phyloP scores from a whole-genome alignment of 352 stramenopile genomes.

The Phytopythium delawarense region DNA sequence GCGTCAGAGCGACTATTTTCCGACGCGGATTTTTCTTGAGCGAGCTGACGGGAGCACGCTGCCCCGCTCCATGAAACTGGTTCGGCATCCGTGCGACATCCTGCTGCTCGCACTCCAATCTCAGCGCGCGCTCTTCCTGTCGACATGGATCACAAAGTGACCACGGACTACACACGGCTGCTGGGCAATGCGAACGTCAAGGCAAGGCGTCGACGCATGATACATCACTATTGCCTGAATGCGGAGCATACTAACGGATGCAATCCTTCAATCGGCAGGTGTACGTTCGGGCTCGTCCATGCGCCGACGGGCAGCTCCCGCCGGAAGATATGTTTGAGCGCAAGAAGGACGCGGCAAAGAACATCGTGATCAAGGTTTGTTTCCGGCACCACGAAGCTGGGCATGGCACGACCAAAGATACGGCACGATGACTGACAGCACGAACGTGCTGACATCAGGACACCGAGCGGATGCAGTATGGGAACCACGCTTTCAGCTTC shows the following conservation, averaged over 20 bases:
- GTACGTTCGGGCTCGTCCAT: conserved; percentile 76
- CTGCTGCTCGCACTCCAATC: background rate
- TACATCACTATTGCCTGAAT: background rate
- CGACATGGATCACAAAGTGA: conserved; percentile 83
- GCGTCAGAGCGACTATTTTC: background rate
- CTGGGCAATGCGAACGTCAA: conserved; percentile 80
- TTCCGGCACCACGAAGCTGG: background rate
- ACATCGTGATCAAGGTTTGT: conserved; percentile 78
- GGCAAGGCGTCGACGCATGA: conserved; percentile 13
- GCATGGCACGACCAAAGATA: background rate
- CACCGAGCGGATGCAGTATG: conserved; percentile 81
- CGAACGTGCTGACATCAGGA: conserved; percentile 26
- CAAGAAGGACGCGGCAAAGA: conserved; percentile 67
- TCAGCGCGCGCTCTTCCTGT: background rate
- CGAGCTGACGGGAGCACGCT: background rate
- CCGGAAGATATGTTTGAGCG: conserved; percentile 84
- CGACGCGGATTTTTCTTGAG: background rate
- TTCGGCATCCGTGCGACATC: background rate
- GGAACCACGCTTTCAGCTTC: conserved; percentile 84
- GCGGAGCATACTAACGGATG: background rate
- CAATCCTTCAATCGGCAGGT: conserved; percentile 22
- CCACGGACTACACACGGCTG: conserved; percentile 79
- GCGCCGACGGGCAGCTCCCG: conserved; percentile 57
- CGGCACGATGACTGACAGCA: background rate
- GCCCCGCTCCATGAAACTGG: background rate